Evolutionary conservation across 176 grass and related monocot genomes (phyloP), one percentile per base, ranked within the genome.

Genomic region (Oryza brachyantha): DNA sequence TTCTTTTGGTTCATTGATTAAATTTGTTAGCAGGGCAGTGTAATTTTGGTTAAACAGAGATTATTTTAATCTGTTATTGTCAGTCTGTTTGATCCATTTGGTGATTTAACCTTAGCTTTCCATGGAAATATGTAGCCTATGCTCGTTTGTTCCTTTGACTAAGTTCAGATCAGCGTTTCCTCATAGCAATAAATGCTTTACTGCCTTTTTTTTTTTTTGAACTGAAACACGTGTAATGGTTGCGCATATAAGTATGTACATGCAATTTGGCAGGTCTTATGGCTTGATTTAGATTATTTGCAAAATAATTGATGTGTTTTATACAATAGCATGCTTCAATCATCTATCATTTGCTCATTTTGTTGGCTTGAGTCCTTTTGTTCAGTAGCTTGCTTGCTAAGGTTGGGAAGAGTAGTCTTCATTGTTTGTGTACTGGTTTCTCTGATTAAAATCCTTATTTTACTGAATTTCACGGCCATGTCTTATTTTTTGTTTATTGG

Each of bases 1-100:
- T 62, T 75, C 22, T 70, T 80, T 40, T 72, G 21, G 28, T 72
- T 83, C 26, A 37, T 78, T 83, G 17, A 48, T 72, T 61, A 28
- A 45, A 22, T 45, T 31, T 45, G 38, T 73, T 78, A 45, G 48
- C 13, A 42, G 6, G 29, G 19, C 22, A 72, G 5, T 25, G 52
- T 79, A 66, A 46, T 57, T 24, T 46, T 69, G 38, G 6, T 10
- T 73, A 10, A 63, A 52, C 16, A n/a, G 8, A 52, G 19, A n/a
- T 13, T 40, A 1, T 50, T 50, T 68, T 83, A 61, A 34, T 26
- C 38, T 26, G 25, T 73, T 52, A 45, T 28, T 35, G 36, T 36
- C 11, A 55, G 42, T 46, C n/a, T 1, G 55, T 71, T 22, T 68
- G 22, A 52, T 70, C 24, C n/a, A 64, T 11, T 41, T 38, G 7